These are phyloP conservation scores for Cucumis hystrix DNA, from an alignment of 306 rosid species.

Conservation along the genomic window DNA sequence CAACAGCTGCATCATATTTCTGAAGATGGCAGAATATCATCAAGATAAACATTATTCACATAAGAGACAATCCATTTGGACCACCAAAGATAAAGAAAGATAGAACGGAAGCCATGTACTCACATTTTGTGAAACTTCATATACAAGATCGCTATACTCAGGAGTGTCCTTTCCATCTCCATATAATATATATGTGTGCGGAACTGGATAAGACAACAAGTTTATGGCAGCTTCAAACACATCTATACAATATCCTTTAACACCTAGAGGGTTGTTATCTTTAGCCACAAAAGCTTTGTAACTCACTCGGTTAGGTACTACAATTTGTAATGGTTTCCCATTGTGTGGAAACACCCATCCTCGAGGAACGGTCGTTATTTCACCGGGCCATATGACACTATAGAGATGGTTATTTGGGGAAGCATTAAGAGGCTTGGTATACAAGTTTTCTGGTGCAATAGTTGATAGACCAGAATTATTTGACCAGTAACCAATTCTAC, in stretches of 20 bases:
- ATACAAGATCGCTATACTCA: constrained; percentile 28
- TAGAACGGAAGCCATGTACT: constrained; percentile 23
- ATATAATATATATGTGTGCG: constrained; percentile 35
- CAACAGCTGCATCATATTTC: constrained; percentile 74
- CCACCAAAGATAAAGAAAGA: background rate
- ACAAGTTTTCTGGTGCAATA: constrained; percentile 40
- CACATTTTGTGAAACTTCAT: constrained; percentile 55
- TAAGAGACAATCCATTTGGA: background rate
- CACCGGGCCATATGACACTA: constrained; percentile 82
- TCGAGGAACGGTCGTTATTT: constrained; percentile 25
- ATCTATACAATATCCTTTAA: constrained; percentile 64
- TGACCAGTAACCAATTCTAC: constrained; percentile 65
- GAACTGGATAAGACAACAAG: constrained; percentile 75
- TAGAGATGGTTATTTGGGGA: constrained; percentile 31
- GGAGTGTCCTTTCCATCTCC: constrained; percentile 67
- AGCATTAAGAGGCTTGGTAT: constrained; percentile 19
- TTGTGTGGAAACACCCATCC: constrained; percentile 96
- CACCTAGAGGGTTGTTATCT: constrained; percentile 52
- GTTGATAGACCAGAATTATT: constrained; percentile 50
- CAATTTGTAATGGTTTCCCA: constrained; percentile 71
- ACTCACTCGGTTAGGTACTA: constrained; percentile 60
- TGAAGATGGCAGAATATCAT: constrained; percentile 23
- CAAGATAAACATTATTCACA: constrained; percentile 4
- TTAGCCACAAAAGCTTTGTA: constrained; percentile 47
- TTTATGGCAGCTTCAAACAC: constrained; percentile 74